Evolutionary conservation across 2,329 filamentous ascomycete genomes (phyloP).

Genomic region (Hypoxylon sp.): DNA sequence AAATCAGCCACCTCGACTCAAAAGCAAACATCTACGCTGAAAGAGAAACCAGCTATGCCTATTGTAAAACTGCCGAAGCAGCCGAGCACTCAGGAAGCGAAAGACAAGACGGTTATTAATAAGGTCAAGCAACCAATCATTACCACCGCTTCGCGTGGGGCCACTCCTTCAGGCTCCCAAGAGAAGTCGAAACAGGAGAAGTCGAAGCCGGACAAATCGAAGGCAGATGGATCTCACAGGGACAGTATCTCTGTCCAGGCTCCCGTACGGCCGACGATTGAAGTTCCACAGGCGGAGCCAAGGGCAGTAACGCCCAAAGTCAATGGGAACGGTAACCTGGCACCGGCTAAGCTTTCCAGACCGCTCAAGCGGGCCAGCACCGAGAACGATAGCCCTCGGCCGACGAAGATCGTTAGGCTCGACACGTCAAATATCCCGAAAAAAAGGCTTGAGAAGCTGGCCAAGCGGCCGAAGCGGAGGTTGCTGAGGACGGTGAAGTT

Average conservation of each 20-base stretch:
- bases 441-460: conserved; percentile 40
- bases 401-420: conserved; percentile 51
- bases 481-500: conserved; percentile 49
- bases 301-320: conserved; percentile 39
- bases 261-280: conserved; percentile 47
- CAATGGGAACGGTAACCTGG: conserved; percentile 38
- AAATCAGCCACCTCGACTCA: conserved; percentile 22
- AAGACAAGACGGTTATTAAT: conserved; percentile 17
- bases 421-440: conserved; percentile 46
- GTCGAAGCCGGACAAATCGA: conserved; percentile 36
- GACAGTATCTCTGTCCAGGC: conserved; percentile 49
- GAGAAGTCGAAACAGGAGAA: conserved; percentile 34
- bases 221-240: conserved; percentile 37
- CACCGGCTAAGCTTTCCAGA: conserved; percentile 36
- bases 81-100: conserved; percentile 14
- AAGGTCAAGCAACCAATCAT: conserved; percentile 21
- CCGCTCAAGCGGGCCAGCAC: conserved; percentile 47
- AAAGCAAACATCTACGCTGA: conserved; percentile 18
- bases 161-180: conserved; percentile 30
- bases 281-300: conserved; percentile 42
- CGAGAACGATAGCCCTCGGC: conserved; percentile 46
- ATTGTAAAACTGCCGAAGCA: conserved; percentile 12
- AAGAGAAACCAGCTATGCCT: conserved; percentile 19
- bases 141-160: conserved; percentile 26
- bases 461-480: conserved; percentile 29